Evolutionary conservation across 768 basidiomycete species (phyloP).

Genomic region (Lactifluus hygrophoroides): DNA sequence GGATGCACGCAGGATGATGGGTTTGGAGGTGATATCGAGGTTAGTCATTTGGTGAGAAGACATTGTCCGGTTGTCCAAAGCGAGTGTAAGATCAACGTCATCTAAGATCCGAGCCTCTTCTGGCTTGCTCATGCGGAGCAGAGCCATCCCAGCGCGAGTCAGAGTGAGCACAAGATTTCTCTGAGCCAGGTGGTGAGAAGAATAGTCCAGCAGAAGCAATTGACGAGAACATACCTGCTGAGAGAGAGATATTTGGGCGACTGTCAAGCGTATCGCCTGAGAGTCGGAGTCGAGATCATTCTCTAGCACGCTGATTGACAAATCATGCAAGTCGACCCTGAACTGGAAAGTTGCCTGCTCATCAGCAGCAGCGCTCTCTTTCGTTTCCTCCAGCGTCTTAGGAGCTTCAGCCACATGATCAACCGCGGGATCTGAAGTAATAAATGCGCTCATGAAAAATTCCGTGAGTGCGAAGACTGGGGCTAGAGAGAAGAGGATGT

Average conservation of each 20-base stretch:
- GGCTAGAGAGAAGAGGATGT: slow-evolving; percentile 86
- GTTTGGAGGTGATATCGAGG: slow-evolving; percentile 73
- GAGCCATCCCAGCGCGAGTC: slow-evolving; percentile 84
- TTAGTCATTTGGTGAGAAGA: slow-evolving; percentile 64
- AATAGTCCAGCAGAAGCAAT: background rate
- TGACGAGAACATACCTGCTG: slow-evolving; percentile 58
- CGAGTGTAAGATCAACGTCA: slow-evolving; percentile 80
- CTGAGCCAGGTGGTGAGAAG: slow-evolving; percentile 31
- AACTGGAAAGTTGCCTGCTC: slow-evolving; percentile 39
- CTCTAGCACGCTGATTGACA: slow-evolving; percentile 83
- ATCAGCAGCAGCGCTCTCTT: background rate
- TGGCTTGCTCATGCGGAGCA: slow-evolving; percentile 77
- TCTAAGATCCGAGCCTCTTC: slow-evolving; percentile 91
- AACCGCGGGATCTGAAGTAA: slow-evolving; percentile 18
- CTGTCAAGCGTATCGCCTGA: slow-evolving; percentile 79
- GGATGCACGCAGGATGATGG: slow-evolving; percentile 90
- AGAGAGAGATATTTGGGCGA: slow-evolving; percentile 78
- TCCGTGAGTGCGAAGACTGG: slow-evolving; percentile 83
- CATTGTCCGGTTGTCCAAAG: slow-evolving; percentile 73
- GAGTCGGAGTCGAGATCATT: slow-evolving; percentile 70
- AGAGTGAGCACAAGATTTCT: slow-evolving; percentile 75
- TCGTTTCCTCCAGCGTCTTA: slow-evolving; percentile 14
- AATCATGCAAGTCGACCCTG: slow-evolving; percentile 83
- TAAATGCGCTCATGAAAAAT: slow-evolving; percentile 64
- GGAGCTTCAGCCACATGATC: slow-evolving; percentile 16